Evolutionary conservation across 2,329 filamentous ascomycete genomes (phyloP).

Genomic region (Juglanconis oblonga): DNA sequence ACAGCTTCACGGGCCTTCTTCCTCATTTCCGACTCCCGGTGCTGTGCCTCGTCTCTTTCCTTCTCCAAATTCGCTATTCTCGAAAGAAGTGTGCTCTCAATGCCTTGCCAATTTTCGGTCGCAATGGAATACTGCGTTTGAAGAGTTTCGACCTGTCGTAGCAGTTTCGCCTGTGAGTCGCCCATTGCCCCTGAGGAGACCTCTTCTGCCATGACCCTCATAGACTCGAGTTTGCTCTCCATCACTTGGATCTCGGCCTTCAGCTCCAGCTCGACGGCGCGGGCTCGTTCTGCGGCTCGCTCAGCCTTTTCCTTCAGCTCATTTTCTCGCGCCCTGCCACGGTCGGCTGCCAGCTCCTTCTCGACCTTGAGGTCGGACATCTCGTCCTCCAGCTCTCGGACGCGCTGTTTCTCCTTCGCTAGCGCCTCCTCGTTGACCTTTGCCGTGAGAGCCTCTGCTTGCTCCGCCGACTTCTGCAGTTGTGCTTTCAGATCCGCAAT

Average conservation of each 20-base stretch:
- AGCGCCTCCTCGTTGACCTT: constrained; percentile 66
- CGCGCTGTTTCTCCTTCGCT: constrained; percentile 57
- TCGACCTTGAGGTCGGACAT: constrained; percentile 70
- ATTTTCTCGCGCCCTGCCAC: constrained; percentile 62
- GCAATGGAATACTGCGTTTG: constrained; percentile 94
- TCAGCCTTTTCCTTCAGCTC: constrained; percentile 72
- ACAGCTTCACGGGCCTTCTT: constrained; percentile 86
- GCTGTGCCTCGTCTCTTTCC: constrained; percentile 82
- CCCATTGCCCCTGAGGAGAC: constrained; percentile 77
- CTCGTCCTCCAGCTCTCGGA: constrained; percentile 53
- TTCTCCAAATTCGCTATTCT: constrained; percentile 78
- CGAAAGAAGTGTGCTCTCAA: constrained; percentile 80
- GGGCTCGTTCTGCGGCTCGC: constrained; percentile 67
- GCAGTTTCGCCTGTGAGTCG: constrained; percentile 81
- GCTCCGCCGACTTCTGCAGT: constrained; percentile 63
- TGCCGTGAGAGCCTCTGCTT: constrained; percentile 64
- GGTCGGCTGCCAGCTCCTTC: constrained; percentile 69
- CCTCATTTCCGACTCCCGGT: constrained; percentile 81
- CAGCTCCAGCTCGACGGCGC: constrained; percentile 70
- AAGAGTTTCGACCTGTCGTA: constrained; percentile 91
- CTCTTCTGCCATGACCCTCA: constrained; percentile 84
- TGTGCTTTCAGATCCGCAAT: constrained; percentile 69
- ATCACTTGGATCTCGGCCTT: constrained; percentile 73
- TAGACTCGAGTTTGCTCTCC: constrained; percentile 85
- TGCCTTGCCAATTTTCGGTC: constrained; percentile 96